Conservation (phyloP, 2,329 filamentous ascomycete genomes). For the Fusarium floridanum region DNA sequence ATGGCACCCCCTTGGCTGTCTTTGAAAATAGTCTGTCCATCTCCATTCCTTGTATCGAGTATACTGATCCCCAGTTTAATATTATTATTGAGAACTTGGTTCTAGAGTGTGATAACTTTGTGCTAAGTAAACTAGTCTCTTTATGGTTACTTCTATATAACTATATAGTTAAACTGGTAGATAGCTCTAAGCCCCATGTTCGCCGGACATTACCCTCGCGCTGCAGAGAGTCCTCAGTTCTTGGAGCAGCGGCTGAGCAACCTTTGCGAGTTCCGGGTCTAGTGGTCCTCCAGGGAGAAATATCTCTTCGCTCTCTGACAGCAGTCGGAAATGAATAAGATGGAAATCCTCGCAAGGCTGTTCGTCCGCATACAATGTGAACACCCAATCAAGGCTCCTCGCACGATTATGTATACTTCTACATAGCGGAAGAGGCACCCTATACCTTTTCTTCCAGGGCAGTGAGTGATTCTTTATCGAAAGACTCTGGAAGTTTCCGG, state of each 20-base stretch:
- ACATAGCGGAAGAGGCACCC: neutral
- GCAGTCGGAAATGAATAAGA: neutral
- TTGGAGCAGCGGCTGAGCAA: neutral
- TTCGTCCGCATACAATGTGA: neutral
- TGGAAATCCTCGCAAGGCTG: neutral
- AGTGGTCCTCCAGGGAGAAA: neutral
- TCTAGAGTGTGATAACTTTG: constrained; percentile 95
- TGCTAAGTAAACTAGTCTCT: neutral
- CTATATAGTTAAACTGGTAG: neutral
- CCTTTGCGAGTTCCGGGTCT: neutral
- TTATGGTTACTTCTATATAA: neutral
- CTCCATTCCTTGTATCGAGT: constrained; percentile 93
- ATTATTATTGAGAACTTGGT: constrained; percentile 94
- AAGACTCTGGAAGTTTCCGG: neutral
- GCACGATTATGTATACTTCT: neutral
- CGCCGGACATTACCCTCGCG: neutral
- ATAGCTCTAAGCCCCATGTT: neutral
- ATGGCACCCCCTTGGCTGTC: constrained; percentile 84
- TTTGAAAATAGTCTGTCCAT: constrained; percentile 91
- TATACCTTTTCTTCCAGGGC: neutral
- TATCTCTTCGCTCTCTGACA: neutral
- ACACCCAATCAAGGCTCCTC: neutral
- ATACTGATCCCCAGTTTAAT: constrained; percentile 85
- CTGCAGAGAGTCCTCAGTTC: neutral
- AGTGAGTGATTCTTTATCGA: neutral